Base-by-base conservation (phyloP, 148 eudicot genomes). In the Suaeda aralocaspica region DNA sequence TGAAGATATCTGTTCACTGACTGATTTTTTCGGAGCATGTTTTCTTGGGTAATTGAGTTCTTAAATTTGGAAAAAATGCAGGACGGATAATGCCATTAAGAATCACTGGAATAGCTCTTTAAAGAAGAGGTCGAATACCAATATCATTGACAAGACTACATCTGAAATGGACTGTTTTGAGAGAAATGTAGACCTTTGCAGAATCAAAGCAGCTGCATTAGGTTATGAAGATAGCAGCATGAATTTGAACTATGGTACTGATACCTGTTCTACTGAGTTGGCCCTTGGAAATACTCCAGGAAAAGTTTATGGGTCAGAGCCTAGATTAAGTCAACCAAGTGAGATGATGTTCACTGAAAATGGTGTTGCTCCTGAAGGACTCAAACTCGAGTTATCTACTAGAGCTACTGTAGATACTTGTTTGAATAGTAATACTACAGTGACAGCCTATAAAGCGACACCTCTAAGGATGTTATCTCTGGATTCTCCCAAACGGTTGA, bases 71-170 rank as follows among this genome's bases (percentile, higher is more conserved):
- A 55, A n/a, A 28, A 25, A 19, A 53, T 33, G 64, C 85, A 92
- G 97, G 86, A 87, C 89, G 48, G 97, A 89, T 77, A 92, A 92
- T 81, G 96, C 97, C 3, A 87, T 92, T 57, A 92, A 92, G 74
- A 92, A 92, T 74, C 97, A 89, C 78, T 89, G 97, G 97, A 89
- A 92, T 75, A 79, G 92, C 86, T 81, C 86, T 18, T 30, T 85
- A 53, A 92, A 82, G 80, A 92, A 79, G 84, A 89, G 64, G 76
- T 62, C 81, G 29, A 88, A 87, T 72, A 72, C 64, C 2, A 63
- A 36, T 59, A 82, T 61, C 29, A 36, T 70, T 63, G 53, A 33
- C 64, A 74, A 68, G 70, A 46, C 57, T 67, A 55, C 69, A 42
- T 72, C 72, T 66, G 75, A 82, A 59, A 45, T 31, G 31, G 52